Evolutionary conservation across 306 rosid species (phyloP), one percentile per base, ranked within the genome.

Genomic region (Vigna nakashimae): DNA sequence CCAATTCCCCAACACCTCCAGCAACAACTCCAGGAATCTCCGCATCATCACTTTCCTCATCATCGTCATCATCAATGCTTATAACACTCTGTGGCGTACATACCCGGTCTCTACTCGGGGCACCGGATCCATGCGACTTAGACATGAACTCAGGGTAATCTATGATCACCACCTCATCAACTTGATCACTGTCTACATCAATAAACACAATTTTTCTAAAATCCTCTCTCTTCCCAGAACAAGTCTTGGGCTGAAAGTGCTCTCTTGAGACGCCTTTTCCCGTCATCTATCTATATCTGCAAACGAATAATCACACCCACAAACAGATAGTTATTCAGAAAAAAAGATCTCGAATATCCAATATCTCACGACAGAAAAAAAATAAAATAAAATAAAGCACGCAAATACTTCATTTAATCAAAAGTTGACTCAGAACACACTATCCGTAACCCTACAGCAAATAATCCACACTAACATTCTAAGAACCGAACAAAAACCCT

Each of bases 171-270:
- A 87, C 91, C 57, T 88, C 90, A 75, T 87, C 84, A 75, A 69
- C 69, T 12, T 68, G 76, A 77, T 95, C 95, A 80, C 73, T 83
- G 6, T 92, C 99, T 65, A 85, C 83, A 57, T 92, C 98, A 52
- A 96, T 91, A 76, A 76, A 22, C 77, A 84, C 88, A 71, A 85
- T 75, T 66, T 92, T 85, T 40, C 79, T 79, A 4, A 48, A 65
- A 74, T 75, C 79, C 75, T 69, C 76, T 73, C 79, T 88, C 80
- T 81, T 86, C 85, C 89, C 86, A 42, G 86, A 84, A 85, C 88
- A 88, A 28, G 76, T 42, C 73, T 69, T 81, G 52, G 84, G 88
- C 28, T 76, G 86, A 85, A 89, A 82, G 71, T 62, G 53, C 65
- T 83, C 94, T 51, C 75, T 56, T 6, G 82, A 62, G 4, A 80